Evolutionary conservation across 208 protist genomes (phyloP).

Genomic region (Leptomonas seymouri): DNA sequence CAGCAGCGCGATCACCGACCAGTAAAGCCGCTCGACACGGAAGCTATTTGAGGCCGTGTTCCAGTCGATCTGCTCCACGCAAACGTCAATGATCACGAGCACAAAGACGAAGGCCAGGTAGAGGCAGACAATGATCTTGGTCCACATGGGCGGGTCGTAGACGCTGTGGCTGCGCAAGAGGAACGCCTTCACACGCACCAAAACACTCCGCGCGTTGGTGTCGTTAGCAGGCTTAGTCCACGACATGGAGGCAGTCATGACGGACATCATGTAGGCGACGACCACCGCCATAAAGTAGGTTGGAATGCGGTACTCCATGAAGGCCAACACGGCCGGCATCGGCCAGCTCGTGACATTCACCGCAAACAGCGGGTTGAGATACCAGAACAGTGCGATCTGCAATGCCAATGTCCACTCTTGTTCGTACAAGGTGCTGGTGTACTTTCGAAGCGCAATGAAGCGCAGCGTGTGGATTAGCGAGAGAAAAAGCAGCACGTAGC

Average conservation of each 20-base stretch:
- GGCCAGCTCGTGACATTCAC: constrained; percentile 41
- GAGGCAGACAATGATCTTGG: constrained; percentile 52
- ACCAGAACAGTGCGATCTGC: constrained; percentile 73
- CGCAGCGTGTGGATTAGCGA: constrained; percentile 65
- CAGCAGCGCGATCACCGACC: constrained; percentile 43
- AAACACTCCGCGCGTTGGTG: not conserved
- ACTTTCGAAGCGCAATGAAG: constrained; percentile 69
- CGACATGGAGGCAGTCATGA: constrained; percentile 82
- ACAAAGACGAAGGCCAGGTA: constrained; percentile 57
- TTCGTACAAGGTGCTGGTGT: constrained; percentile 75
- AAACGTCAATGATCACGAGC: constrained; percentile 53
- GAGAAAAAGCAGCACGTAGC: constrained; percentile 72
- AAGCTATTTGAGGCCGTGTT: constrained; percentile 18
- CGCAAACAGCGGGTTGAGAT: constrained; percentile 73
- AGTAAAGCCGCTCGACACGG: constrained; percentile 27
- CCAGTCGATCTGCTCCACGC: constrained; percentile 27
- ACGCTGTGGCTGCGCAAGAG: constrained; percentile 54
- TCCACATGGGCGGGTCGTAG: constrained; percentile 81
- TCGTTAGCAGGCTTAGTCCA: constrained; percentile 31
- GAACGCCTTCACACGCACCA: constrained; percentile 16
- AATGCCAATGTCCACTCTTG: constrained; percentile 72
- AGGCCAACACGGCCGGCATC: constrained; percentile 57
- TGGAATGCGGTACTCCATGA: constrained; percentile 78
- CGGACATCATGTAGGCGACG: constrained; percentile 80
- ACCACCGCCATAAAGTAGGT: constrained; percentile 75